Evolutionary conservation across 2,329 filamentous ascomycete species (phyloP).

Genomic region (Coniochaeta pulveracea): DNA sequence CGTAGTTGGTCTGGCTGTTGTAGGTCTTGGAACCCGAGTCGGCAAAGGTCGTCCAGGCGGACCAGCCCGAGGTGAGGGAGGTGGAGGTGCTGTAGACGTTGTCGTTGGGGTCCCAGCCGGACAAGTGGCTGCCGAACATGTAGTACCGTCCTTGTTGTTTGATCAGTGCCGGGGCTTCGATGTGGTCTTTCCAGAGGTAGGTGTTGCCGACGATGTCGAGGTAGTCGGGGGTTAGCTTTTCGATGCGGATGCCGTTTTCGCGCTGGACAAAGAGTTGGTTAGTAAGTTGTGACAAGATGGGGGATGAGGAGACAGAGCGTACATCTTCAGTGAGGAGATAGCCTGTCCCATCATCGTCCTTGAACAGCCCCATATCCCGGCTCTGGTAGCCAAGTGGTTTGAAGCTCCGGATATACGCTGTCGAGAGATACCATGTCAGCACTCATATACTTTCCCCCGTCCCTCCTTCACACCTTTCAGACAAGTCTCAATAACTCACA

Average conservation of each 20-base stretch:
- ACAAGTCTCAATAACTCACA: constrained; percentile 8
- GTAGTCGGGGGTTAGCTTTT: constrained; percentile 13
- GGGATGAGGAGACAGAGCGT: constrained; percentile 13
- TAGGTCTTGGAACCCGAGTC: constrained; percentile 33
- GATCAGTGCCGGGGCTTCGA: constrained; percentile 40
- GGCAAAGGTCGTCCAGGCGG: constrained; percentile 35
- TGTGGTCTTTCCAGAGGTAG: constrained; percentile 21
- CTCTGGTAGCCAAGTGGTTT: constrained; percentile 16
- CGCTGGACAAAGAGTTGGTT: constrained; percentile 6
- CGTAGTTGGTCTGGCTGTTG: constrained; percentile 37
- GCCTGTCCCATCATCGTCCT: constrained; percentile 48
- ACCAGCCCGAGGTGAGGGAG: constrained; percentile 39
- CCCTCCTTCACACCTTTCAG: not conserved
- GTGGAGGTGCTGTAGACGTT: constrained; percentile 35
- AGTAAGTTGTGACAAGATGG: not conserved
- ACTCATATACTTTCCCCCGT: not conserved
- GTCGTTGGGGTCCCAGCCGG: constrained; percentile 36
- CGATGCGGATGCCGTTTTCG: constrained; percentile 12
- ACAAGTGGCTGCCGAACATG: constrained; percentile 37
- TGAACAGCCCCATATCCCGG: constrained; percentile 46
- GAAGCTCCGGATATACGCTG: constrained; percentile 20
- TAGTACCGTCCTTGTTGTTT: constrained; percentile 40
- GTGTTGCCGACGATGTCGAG: constrained; percentile 8
- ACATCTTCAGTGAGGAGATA: constrained; percentile 55
- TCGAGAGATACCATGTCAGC: not conserved